Evolutionary conservation across 148 eudicot species (phyloP).

Genomic region (Cornus suecica): DNA sequence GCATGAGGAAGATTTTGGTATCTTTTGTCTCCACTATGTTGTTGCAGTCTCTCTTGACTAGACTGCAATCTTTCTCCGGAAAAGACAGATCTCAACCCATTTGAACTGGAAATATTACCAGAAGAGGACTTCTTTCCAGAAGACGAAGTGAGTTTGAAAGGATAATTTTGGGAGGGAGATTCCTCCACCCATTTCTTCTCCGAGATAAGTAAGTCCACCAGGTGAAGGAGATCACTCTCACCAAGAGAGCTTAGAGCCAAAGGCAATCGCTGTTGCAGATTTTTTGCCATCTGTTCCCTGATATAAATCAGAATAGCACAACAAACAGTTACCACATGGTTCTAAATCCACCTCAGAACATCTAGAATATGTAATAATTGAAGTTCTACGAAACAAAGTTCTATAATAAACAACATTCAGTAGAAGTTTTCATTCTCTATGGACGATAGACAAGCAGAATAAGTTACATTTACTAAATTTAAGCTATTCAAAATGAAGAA

Average conservation of each 20-base stretch:
- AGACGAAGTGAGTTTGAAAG: constrained; percentile 47
- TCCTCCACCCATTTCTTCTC: constrained; percentile 82
- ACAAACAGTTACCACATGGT: constrained; percentile 2
- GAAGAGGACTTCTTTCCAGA: constrained; percentile 21
- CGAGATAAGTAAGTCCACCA: constrained; percentile 55
- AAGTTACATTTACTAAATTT: neutral
- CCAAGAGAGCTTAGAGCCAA: constrained; percentile 42
- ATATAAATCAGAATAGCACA: constrained; percentile 4
- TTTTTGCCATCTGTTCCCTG: constrained; percentile 60
- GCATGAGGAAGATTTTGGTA: constrained; percentile 28
- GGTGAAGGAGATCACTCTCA: constrained; percentile 50
- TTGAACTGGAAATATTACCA: constrained; percentile 25
- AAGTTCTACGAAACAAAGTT: neutral
- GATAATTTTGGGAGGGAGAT: constrained; percentile 34
- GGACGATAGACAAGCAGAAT: neutral
- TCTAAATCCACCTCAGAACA: neutral
- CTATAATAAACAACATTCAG: neutral
- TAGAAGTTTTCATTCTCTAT: neutral
- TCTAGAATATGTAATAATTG: neutral
- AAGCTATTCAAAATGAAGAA: neutral
- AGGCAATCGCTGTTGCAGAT: constrained; percentile 64
- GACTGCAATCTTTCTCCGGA: constrained; percentile 14
- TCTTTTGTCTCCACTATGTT: constrained; percentile 20
- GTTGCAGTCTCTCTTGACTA: constrained; percentile 11
- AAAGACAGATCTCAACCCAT: constrained; percentile 41